Evolutionary conservation across 345 rosid genomes (phyloP).

Genomic region (Xanthoceras sorbifolium): DNA sequence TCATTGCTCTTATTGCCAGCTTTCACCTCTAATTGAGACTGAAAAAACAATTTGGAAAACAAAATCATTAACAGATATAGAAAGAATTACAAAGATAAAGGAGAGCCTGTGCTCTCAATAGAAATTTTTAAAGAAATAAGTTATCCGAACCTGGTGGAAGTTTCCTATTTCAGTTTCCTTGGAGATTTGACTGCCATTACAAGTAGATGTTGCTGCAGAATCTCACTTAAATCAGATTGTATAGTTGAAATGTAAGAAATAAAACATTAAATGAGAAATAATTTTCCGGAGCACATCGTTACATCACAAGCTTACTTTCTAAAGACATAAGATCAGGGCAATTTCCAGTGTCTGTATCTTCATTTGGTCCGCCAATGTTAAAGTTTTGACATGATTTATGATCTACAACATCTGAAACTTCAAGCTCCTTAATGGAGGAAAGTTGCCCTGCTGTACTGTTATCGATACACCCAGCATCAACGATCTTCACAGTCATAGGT

Average conservation of each 20-base stretch:
- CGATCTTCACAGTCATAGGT: slow-evolving; percentile 30
- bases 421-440: slow-evolving; percentile 30
- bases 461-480: slow-evolving; percentile 29
- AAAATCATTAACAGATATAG: background rate
- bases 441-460: slow-evolving; percentile 15
- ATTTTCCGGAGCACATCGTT: background rate
- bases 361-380: slow-evolving; percentile 22
- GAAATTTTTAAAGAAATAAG: background rate
- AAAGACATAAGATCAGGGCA: slow-evolving; percentile 14
- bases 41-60: background rate
- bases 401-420: slow-evolving; percentile 29
- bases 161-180: slow-evolving; percentile 25
- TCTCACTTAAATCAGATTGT: background rate
- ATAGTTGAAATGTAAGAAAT: background rate
- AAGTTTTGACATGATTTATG: slow-evolving; percentile 32
- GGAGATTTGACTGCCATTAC: slow-evolving; percentile 19
- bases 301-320: slow-evolving; percentile 28
- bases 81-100: background rate
- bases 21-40: slow-evolving; percentile 9
- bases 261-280: background rate
- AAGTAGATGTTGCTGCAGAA: slow-evolving; percentile 32
- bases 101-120: too few species aligned
- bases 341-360: slow-evolving; percentile 11
- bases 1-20: background rate
- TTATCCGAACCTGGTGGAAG: slow-evolving; percentile 32